Base-by-base conservation (phyloP, 306 rosid species). In the Begonia fuchsioides region DNA sequence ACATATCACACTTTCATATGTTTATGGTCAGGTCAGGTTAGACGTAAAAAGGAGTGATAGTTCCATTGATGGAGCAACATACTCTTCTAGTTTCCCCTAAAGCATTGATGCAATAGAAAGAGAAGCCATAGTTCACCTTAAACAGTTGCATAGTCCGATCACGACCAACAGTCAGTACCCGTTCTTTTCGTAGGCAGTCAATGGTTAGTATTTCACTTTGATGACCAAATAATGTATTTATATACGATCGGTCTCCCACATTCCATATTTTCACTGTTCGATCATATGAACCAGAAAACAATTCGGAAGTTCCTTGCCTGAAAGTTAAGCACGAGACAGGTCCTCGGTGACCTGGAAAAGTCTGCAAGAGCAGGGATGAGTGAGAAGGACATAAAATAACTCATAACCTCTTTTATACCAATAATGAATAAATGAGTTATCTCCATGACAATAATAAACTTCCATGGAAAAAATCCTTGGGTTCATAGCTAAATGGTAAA, bases 211-310 rank as follows among this genome's bases (percentile, higher is more conserved):
- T 61, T 67, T 85, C 98, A 62, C 95, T 80, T 61, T 90, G 94
- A 69, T 90, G 98, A 51, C 98, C 98, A 69, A 74, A 85, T 62
- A 90, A 61, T 50, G 95, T 81, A 59, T 49, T 77, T 76, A 90
- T 77, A 51, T 90, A 85, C 38, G 98, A 72, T 73, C 95, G 72
- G 63, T 82, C 98, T 53, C 85, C 98, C 38, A 75, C 98, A 65
- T 90, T 90, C 98, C 98, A 90, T 75, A 90, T 82, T 72, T 82
- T 90, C 52, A 85, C 65, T 18, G 85, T 76, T 63, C 98, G 81
- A 67, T 85, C 98, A 62, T 72, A 85, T 49, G 98, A 85, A 72
- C 98, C 95, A 13, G 98, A 85, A 72, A 90, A 90, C 45, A 90
- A 88, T 64, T 90, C 98, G 6, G 92, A 57, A 15, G 81, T 66